Conservation (phyloP, 225 moss, liverwort and hornwort genomes). For the Marchantia polymorpha region DNA sequence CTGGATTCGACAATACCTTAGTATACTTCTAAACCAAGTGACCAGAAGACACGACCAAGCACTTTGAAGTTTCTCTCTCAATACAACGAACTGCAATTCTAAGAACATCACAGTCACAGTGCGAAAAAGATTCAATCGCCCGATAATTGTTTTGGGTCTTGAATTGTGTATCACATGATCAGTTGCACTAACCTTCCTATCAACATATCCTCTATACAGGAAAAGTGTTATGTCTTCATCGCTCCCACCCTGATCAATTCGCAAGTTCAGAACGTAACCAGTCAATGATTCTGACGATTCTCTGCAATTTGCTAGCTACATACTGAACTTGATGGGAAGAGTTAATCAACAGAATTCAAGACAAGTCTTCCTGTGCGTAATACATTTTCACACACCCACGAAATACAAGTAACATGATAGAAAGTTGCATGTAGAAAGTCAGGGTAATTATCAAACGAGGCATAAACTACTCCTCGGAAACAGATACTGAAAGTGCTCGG, state of each 20-base stretch:
- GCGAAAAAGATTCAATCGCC: too few species aligned
- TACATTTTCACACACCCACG: not conserved
- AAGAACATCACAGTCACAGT: not conserved
- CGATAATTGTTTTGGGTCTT: not conserved
- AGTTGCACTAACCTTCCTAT: constrained; percentile 51
- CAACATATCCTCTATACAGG: constrained; percentile 61
- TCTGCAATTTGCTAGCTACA: not conserved
- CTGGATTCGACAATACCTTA: not conserved
- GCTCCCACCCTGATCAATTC: constrained; percentile 74
- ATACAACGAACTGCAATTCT: not conserved
- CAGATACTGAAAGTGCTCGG: not conserved
- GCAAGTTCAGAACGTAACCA: not conserved
- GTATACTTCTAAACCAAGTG: not conserved
- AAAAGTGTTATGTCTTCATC: constrained; percentile 94
- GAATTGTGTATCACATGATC: not conserved
- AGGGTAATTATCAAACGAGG: not conserved
- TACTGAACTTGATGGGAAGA: too few species aligned
- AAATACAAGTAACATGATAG: not conserved
- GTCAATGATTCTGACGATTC: not conserved
- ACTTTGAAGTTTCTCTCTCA: not conserved
- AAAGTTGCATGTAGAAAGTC: not conserved
- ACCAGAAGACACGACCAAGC: not conserved
- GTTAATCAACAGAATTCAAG: too few species aligned
- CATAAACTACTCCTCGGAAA: not conserved
- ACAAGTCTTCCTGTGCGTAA: not conserved